These are phyloP conservation scores for Lomentospora prolificans DNA, from an alignment of 2,329 filamentous ascomycete genomes.

Conservation along the genomic window DNA sequence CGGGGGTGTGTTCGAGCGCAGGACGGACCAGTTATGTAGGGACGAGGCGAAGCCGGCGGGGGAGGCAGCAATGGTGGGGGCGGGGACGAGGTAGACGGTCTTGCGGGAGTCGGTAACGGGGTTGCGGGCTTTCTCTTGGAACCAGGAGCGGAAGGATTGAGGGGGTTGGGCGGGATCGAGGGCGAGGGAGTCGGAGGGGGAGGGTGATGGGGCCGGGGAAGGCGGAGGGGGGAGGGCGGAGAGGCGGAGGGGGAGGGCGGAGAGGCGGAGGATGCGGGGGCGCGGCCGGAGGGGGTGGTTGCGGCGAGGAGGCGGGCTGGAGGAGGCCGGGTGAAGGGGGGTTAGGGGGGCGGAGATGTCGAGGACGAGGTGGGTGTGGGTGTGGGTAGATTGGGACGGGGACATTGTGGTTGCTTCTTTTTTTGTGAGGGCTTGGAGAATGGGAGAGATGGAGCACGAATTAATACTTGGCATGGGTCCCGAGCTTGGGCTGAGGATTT, in stretches of 20 bases:
- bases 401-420: too few relatives aligned
- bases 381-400: not conserved
- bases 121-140: conserved; percentile 34
- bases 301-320: conserved; percentile 21
- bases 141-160: conserved; percentile 45
- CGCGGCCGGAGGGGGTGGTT: conserved; percentile 18
- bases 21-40: not conserved
- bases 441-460: not conserved
- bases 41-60: conserved; percentile 9
- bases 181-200: conserved; percentile 48
- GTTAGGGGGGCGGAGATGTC: not conserved
- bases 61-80: conserved; percentile 27
- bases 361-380: not conserved
- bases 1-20: conserved; percentile 14
- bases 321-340: conserved; percentile 18
- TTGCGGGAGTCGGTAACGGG: conserved; percentile 32
- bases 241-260: too few relatives aligned
- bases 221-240: conserved; percentile 16
- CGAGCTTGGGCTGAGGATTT: not conserved
- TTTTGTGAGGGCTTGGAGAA: not conserved
- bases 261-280: too few relatives aligned
- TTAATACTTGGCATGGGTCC: too few relatives aligned
- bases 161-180: conserved; percentile 38
- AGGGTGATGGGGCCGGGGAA: conserved; percentile 53
- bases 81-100: conserved; percentile 43